Percentiles rank a stretch among this genome's conserved stretches.
These are phyloP conservation scores for Diaporthe sp. DNA, from an alignment of 2,329 filamentous ascomycete genomes.

Conservation along the genomic window DNA sequence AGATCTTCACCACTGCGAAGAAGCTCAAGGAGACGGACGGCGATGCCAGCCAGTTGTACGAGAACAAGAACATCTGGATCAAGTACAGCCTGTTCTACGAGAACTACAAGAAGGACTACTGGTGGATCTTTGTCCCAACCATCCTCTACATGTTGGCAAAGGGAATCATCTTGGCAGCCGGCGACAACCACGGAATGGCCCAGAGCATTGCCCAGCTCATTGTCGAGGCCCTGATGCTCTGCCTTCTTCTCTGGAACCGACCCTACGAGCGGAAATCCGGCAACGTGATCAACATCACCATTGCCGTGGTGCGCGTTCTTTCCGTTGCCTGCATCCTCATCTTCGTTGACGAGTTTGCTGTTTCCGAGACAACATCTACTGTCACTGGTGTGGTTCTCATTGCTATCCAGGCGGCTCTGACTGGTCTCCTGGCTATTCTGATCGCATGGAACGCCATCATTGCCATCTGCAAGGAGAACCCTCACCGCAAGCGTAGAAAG, in stretches of 20 bases:
- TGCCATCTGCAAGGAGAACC: constrained; percentile 85
- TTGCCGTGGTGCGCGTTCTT: constrained; percentile 88
- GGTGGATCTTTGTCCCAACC: constrained; percentile 94
- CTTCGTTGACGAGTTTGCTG: constrained; percentile 92
- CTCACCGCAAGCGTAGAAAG: constrained; percentile 88
- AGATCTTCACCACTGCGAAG: constrained; percentile 81
- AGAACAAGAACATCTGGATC: constrained; percentile 90
- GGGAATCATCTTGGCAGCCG: constrained; percentile 85
- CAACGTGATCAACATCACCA: constrained; percentile 93
- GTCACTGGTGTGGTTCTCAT: constrained; percentile 94
- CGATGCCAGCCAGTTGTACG: constrained; percentile 78
- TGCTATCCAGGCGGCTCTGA: constrained; percentile 87
- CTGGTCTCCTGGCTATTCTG: constrained; percentile 83
- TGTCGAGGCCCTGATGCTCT: constrained; percentile 83
- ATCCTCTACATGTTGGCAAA: constrained; percentile 94
- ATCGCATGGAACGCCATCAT: constrained; percentile 91
- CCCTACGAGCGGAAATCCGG: constrained; percentile 89
- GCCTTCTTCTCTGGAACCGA: constrained; percentile 82
- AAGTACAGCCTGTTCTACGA: constrained; percentile 99
- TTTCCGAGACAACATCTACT: constrained; percentile 92
- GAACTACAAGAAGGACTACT: constrained; percentile 91
- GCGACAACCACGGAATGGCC: constrained; percentile 83
- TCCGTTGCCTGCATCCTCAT: constrained; percentile 90
- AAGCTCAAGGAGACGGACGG: constrained; percentile 81
- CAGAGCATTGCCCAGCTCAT: constrained; percentile 85